Conservation (phyloP, 805 yeast genomes). For the Myxozyma neglecta region DNA sequence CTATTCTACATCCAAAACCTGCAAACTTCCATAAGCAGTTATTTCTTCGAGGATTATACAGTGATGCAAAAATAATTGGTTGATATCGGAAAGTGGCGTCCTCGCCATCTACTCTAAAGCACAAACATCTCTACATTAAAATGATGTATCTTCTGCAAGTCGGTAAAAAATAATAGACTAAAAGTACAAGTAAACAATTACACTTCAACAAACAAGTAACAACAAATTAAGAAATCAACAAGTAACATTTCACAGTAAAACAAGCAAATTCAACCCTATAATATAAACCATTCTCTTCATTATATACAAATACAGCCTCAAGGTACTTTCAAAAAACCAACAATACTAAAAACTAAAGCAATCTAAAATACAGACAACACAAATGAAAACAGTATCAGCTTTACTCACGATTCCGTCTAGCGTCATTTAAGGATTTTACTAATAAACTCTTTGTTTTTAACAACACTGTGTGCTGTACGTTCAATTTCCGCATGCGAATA, state of each 20-base stretch:
- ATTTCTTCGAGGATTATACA: too few species aligned
- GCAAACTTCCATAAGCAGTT: too few species aligned
- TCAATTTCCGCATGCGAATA: slow-evolving; percentile 36
- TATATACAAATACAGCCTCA: background rate
- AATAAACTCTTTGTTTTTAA: background rate
- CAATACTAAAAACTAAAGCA: background rate
- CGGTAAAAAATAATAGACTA: background rate
- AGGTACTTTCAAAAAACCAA: background rate
- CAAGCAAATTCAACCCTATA: background rate
- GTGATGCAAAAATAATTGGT: too few species aligned
- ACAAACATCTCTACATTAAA: too few species aligned
- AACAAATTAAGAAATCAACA: background rate
- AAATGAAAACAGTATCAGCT: too few species aligned
- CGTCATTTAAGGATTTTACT: background rate
- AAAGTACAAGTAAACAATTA: background rate
- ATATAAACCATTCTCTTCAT: background rate
- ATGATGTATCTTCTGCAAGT: too few species aligned
- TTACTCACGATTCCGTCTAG: background rate
- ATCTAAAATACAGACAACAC: too few species aligned
- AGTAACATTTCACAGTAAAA: background rate
- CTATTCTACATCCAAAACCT: too few species aligned
- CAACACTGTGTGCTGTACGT: slow-evolving; percentile 16
- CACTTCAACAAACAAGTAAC: background rate
- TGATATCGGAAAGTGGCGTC: too few species aligned
- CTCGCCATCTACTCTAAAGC: too few species aligned